These are phyloP conservation scores for Candida labiduridarum DNA, from an alignment of 1,139 yeast genomes.

Conservation along the genomic window DNA sequence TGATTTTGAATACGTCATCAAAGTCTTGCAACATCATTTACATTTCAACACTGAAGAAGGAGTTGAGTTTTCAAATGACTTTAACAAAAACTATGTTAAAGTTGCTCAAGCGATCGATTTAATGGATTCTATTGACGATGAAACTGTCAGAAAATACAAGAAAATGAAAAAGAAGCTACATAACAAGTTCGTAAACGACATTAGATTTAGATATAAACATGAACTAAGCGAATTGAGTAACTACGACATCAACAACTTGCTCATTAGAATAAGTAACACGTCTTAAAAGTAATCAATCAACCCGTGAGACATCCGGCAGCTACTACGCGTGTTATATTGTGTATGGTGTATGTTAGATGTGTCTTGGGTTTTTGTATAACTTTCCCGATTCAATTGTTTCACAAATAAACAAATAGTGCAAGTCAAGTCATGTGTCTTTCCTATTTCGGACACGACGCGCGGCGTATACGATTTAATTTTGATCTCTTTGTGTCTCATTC, in stretches of 20 bases:
- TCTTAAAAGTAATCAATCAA: conserved; percentile 16
- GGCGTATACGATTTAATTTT: not conserved
- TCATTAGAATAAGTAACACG: conserved; percentile 26
- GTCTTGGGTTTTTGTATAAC: not conserved
- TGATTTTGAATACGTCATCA: conserved; percentile 55
- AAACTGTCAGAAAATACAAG: conserved; percentile 21
- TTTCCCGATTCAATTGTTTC: not conserved
- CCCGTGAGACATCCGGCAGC: too few species aligned
- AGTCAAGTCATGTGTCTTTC: not conserved
- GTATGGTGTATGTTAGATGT: too few species aligned
- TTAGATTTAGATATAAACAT: conserved; percentile 28
- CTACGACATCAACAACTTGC: conserved; percentile 34
- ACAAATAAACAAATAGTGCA: not conserved
- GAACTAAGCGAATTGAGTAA: conserved; percentile 31
- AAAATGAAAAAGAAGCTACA: not conserved
- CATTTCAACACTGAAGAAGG: conserved; percentile 15
- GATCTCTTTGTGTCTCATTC: too few species aligned
- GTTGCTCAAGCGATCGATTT: conserved; percentile 44
- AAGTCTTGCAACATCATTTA: conserved; percentile 31
- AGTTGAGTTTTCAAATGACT: conserved; percentile 24
- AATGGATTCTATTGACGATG: conserved; percentile 30
- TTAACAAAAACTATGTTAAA: conserved; percentile 31
- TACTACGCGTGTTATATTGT: not conserved
- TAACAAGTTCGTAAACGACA: conserved; percentile 12
- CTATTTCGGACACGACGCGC: conserved; percentile 1